These are phyloP conservation scores for Mortierella sp. DNA, from an alignment of 371 early-diverging fungal genomes.

Conservation along the genomic window DNA sequence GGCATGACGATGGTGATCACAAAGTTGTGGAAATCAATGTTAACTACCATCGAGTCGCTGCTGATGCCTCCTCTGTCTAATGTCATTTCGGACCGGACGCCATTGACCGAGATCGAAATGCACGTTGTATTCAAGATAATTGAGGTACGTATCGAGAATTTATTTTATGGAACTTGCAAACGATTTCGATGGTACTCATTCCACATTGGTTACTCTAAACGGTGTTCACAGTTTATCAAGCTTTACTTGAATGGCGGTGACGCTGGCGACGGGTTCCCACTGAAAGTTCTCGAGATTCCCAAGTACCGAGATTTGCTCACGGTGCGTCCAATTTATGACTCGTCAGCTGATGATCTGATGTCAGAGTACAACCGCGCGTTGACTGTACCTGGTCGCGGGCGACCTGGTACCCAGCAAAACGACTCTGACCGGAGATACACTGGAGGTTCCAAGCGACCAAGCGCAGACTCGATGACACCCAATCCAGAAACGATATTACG, in stretches of 20 bases:
- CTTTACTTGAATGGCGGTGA: conserved; percentile 91
- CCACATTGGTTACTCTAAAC: neutral
- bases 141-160: too few species aligned
- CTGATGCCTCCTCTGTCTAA: conserved; percentile 87
- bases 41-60: conserved; percentile 76
- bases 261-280: conserved; percentile 82
- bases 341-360: conserved; percentile 69
- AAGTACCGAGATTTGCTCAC: conserved; percentile 78
- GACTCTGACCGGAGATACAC: conserved; percentile 44
- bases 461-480: conserved; percentile 53
- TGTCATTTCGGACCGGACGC: conserved; percentile 64
- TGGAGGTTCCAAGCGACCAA: conserved; percentile 27
- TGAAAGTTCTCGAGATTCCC: conserved; percentile 76
- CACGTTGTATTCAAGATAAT: conserved; percentile 81
- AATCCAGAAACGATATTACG: conserved; percentile 64
- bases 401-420: conserved; percentile 51
- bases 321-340: conserved; percentile 70
- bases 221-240: conserved; percentile 72
- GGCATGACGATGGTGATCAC: conserved; percentile 85
- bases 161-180: too few species aligned
- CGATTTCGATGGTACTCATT: too few species aligned
- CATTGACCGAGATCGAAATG: conserved; percentile 75
- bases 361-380: conserved; percentile 63
- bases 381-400: conserved; percentile 57
- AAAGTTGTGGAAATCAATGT: conserved; percentile 87